These are phyloP conservation scores for Chiua virens DNA, from an alignment of 768 basidiomycete genomes.

Conservation along the genomic window DNA sequence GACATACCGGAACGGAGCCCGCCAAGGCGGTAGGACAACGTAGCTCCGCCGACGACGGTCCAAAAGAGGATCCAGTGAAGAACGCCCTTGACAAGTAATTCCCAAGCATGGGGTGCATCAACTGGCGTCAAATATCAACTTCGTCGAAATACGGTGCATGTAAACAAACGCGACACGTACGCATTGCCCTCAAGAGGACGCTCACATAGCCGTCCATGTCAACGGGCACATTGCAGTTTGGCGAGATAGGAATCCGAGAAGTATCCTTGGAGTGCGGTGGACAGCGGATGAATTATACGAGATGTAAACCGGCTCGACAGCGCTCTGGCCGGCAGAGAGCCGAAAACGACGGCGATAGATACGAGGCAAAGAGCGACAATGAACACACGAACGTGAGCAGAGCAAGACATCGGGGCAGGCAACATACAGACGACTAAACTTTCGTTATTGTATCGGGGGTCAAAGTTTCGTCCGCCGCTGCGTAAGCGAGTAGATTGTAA, in stretches of 20 bases:
- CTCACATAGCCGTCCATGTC: neutral
- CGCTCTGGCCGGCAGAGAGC: slow-evolving; percentile 10
- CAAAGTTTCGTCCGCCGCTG: too few relatives aligned
- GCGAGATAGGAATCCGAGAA: neutral
- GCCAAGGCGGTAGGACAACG: neutral
- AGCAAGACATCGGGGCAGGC: slow-evolving; percentile 4
- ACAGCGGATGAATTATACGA: neutral
- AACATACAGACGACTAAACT: neutral
- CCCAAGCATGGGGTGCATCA: slow-evolving; percentile 16
- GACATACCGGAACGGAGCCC: neutral
- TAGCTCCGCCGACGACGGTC: slow-evolving; percentile 1
- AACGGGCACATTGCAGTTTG: neutral
- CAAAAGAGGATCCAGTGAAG: slow-evolving; percentile 9
- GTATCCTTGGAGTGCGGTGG: neutral
- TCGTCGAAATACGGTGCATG: neutral
- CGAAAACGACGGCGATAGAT: slow-evolving; percentile 1
- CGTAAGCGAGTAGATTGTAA: too few relatives aligned
- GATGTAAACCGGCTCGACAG: neutral
- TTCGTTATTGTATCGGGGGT: too few relatives aligned
- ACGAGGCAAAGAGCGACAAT: slow-evolving; percentile 20
- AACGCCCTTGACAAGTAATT: slow-evolving; percentile 11
- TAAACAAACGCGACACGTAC: slow-evolving; percentile 3
- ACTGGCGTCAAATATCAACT: slow-evolving; percentile 1
- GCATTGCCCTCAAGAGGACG: slow-evolving; percentile 13
- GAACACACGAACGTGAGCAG: slow-evolving; percentile 4